phyloP scores from a whole-genome alignment of 352 stramenopile species.

The Phytophthora constricta region DNA sequence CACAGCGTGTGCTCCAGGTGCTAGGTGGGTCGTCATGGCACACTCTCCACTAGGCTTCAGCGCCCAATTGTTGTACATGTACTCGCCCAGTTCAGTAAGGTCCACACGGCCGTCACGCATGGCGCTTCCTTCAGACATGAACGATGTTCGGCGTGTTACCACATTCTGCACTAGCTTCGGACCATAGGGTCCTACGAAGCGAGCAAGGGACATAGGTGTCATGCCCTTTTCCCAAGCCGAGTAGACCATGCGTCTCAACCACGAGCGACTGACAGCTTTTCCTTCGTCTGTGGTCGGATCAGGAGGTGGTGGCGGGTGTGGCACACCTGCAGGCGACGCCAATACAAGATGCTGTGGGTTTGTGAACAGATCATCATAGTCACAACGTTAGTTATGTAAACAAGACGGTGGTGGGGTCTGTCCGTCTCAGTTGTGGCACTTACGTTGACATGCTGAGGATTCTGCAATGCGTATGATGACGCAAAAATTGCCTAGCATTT shows the following conservation, averaged over 20 bases:
- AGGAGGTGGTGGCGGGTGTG: constrained; percentile 54
- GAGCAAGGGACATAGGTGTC: constrained; percentile 80
- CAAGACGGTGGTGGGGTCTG: too few relatives aligned
- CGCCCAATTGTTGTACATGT: constrained; percentile 89
- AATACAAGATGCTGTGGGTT: constrained; percentile 72
- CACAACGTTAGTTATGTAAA: too few relatives aligned
- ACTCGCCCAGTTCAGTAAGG: constrained; percentile 67
- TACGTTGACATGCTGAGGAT: constrained; percentile 72
- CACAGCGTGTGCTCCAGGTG: constrained; percentile 69
- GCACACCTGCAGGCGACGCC: constrained; percentile 74
- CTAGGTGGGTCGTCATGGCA: constrained; percentile 77
- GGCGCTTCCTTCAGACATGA: constrained; percentile 74
- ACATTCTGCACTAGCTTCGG: constrained; percentile 76
- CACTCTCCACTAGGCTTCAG: constrained; percentile 79
- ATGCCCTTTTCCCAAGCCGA: constrained; percentile 70
- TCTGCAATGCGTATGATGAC: constrained; percentile 70
- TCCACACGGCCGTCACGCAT: constrained; percentile 73
- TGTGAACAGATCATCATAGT: neutral
- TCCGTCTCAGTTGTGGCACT: constrained; percentile 4
- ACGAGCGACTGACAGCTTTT: constrained; percentile 50
- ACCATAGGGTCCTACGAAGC: constrained; percentile 79
- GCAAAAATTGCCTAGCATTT: constrained; percentile 75
- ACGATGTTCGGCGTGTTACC: constrained; percentile 69
- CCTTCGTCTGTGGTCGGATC: constrained; percentile 47
- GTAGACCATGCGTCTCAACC: constrained; percentile 56